Base-by-base conservation (phyloP, 2,329 filamentous ascomycete genomes). In the Epichloe typhina region DNA sequence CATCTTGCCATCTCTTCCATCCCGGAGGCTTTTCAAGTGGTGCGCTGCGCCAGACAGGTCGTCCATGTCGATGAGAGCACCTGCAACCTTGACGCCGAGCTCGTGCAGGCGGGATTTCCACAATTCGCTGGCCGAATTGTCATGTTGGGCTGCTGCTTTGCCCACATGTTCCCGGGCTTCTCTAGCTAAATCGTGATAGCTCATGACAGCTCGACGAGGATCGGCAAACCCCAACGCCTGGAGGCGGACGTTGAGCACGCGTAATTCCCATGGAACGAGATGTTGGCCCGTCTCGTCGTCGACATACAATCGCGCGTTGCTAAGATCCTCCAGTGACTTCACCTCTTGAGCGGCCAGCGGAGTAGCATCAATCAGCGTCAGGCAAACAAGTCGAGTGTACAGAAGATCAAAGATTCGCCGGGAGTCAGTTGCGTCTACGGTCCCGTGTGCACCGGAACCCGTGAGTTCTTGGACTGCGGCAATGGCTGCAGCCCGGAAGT, bases 211-310 rank as follows among this genome's bases (percentile, higher is more conserved):
- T 54, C 90, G 77, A 4, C 91, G 77, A 47, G 83, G 80, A 66
- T 98, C 93, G 4, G 84, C 84, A 56, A 93, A 94, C 1, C 88
- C 88, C 44, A 95, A 77, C 0, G 87, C 88, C 58, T 95, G 88
- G 19, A 97, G 74, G 1, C 90, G 79, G 8, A 96, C 85, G 6
- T 84, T 83, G 15, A 97, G 74, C 3, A 96, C 77, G 6, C 93
- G 80, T 49, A 98, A 74, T 41, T 84, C 78, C 90, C 93, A 98
- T 0, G 91, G 91, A 0, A 91, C 85, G 0, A 95, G 74, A 62
- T 85, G 84, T 50, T 69, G 67, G 19, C 71, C 76, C 0, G 69
- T 74, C 23, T 65, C 60, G n/a, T 74, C 72, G 58, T 78, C 77
- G 6, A 73, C 66, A 63, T 82, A 87, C 54, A 71, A 76, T 50